Base-by-base conservation (phyloP, 2,329 filamentous ascomycete genomes). In the Aspergillus uvarum region DNA sequence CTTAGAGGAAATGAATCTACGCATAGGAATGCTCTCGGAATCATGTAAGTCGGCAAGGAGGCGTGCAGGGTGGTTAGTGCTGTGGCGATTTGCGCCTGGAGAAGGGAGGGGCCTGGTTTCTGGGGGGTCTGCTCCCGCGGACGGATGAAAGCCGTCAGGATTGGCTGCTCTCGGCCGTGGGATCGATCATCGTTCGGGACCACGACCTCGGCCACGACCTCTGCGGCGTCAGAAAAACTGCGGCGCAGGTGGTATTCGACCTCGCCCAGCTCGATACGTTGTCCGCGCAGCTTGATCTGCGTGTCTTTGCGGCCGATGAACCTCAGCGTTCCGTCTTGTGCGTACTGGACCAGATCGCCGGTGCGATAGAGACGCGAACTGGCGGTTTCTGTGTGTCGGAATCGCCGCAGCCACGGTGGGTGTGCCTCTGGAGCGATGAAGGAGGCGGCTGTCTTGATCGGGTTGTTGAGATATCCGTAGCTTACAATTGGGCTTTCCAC, bases 401-500 rank as follows among this genome's bases (percentile, higher is more conserved):
- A 31, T 4, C 19, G 29, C 5, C 12, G 31, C 22, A 51, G 22
- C 51, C 57, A 54, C 19, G 14, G 5, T 35, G 57, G 38, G 21
- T 44, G 38, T 5, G 38, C 38, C 5, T 44, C 38, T 44, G 29
- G 21, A 1, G 32, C n/a, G 22, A 55, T 44, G 8, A 54, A 59
- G 10, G 31, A 47, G 19, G 29, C 42, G 6, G 52, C 59, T 2
- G 72, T 73, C 59, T 65, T 66, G 24, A 47, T 63, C 19, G 60
- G 53, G 21, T 71, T 60, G 38, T 70, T 67, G 1, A 79, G 59
- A 59, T 81, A 81, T 0, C 76, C 78, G 42, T 66, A 64, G 5
- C 68, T 77, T 1, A 81, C 67, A 29, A 72, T 72, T 1, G 77
- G 75, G 0, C 78, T 77, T 62, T 77, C 76, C 8, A 81, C 60